Evolutionary conservation across 352 stramenopile genomes (phyloP).

Genomic region (Stramenopiles sp.): DNA sequence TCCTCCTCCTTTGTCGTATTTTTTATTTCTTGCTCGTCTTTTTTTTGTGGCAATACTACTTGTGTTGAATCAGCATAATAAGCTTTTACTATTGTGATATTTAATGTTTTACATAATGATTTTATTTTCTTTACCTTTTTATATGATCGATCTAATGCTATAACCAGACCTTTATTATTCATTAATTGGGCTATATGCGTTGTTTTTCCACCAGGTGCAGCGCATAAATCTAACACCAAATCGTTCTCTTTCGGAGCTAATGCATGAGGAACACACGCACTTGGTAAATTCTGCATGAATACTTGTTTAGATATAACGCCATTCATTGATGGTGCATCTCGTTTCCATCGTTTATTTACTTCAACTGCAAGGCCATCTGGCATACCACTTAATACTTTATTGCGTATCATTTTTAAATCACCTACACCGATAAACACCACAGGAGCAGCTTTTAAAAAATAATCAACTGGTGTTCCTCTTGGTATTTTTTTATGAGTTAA

Average conservation of each 20-base stretch:
- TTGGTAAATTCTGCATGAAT: slow-evolving; percentile 78
- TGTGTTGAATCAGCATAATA: background rate
- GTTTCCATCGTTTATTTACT: slow-evolving; percentile 28
- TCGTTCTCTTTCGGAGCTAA: slow-evolving; percentile 53
- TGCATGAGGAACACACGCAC: slow-evolving; percentile 61
- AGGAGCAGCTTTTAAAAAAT: background rate
- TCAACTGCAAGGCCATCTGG: slow-evolving; percentile 23
- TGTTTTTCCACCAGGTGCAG: slow-evolving; percentile 72
- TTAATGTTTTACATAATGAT: background rate
- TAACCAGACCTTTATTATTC: slow-evolving; percentile 48
- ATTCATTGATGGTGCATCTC: slow-evolving; percentile 60
- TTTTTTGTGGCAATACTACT: background rate
- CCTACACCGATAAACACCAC: slow-evolving; percentile 31
- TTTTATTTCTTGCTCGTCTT: too few relatives aligned
- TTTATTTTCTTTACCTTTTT: background rate
- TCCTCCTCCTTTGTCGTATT: background rate
- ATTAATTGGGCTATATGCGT: slow-evolving; percentile 73
- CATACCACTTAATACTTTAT: slow-evolving; percentile 24
- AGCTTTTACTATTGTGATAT: background rate
- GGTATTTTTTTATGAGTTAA: slow-evolving; percentile 31
- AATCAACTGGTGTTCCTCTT: background rate
- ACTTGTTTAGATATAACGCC: slow-evolving; percentile 47
- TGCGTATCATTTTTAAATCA: slow-evolving; percentile 18
- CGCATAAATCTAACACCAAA: slow-evolving; percentile 76
- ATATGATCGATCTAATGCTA: slow-evolving; percentile 14